Percentiles rank a stretch among this genome's conserved stretches.
phyloP scores from a whole-genome alignment of 2,329 filamentous ascomycete genomes.

The Verticillium tricorpus region DNA sequence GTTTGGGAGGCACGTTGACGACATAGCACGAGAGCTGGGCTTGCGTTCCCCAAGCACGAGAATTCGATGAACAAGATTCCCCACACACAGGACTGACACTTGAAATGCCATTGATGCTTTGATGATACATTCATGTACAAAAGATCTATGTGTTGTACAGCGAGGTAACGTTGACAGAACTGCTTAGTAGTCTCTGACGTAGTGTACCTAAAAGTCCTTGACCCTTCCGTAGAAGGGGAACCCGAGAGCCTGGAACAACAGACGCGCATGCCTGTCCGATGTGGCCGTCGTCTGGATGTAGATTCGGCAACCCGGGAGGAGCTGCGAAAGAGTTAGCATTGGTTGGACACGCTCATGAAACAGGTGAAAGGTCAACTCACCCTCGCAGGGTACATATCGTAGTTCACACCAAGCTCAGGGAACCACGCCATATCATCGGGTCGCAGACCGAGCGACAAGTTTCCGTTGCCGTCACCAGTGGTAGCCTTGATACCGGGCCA shows the following conservation, averaged over 20 bases:
- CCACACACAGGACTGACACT: neutral
- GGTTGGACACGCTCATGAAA: constrained; percentile 47
- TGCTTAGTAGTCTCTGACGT: constrained; percentile 7
- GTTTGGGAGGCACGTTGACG: constrained; percentile 22
- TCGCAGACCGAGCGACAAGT: constrained; percentile 77
- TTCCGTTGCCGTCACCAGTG: constrained; percentile 83
- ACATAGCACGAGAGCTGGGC: neutral
- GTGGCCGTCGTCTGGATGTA: constrained; percentile 80
- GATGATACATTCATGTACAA: constrained; percentile 13
- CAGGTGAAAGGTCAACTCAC: constrained; percentile 9
- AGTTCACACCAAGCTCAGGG: constrained; percentile 92
- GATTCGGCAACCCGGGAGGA: constrained; percentile 83
- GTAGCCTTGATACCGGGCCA: constrained; percentile 65
- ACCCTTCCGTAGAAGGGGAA: constrained; percentile 77
- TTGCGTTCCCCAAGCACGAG: neutral
- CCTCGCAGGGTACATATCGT: constrained; percentile 64
- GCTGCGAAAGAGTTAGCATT: constrained; percentile 33
- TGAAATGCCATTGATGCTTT: neutral
- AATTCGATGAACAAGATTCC: neutral
- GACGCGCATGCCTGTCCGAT: constrained; percentile 77
- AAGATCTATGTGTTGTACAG: constrained; percentile 11
- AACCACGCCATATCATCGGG: constrained; percentile 76
- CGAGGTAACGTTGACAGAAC: constrained; percentile 5
- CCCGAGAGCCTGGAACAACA: constrained; percentile 51
- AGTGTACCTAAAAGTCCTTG: constrained; percentile 23